Evolutionary conservation across 1,284 basidiomycete genomes (phyloP), one percentile per base, ranked within the genome.

Genomic region (Taiwanofungus camphoratus): DNA sequence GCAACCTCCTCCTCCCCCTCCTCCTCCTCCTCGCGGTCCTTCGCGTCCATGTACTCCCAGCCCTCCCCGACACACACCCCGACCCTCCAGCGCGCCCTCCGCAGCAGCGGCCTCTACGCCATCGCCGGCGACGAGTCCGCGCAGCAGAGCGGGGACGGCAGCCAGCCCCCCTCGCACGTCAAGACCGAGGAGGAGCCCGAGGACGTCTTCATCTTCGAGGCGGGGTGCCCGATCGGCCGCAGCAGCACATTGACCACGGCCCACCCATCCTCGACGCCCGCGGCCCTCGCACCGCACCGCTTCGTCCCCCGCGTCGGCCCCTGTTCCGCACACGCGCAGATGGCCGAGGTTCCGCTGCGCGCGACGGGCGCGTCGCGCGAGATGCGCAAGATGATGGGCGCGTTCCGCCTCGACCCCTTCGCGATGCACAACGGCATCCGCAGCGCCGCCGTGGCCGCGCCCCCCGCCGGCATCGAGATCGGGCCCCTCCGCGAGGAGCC

Each of bases 381-480:
- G 32, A 85, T 85, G 84, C 74, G 77, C 39, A 65, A 67, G 40
- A 77, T 86, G 76, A 87, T 87, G 84, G 73, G 74, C 43, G 76
- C 80, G 11, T 85, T 87, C 59, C 73, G 85, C 8, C 71, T 87
- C 51, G 80, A 87, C 57, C 84, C 82, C 0, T 87, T 87, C 52
- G 73, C 82, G 7, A 76, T 82, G 58, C 79, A 85, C 51, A 76
- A 72, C 44, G 72, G 69, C 45, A 65, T 65, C 42, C 49, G 52
- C 43, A 49, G 48, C 35, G 52, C 55, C 13, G 56, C 51, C 6
- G 49, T 48, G 20, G 48, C 51, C 42, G 46, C 49, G 18, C 54
- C 53, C 36, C 47, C 52, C 13, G 48, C 49, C 33, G 58, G 56
- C 15, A 54, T 59, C 42, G 51, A 53, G 41, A 52, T 61, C 41